Percentiles rank a stretch among this genome's conserved stretches.
These are phyloP conservation scores for Teunomyces atbi DNA, from an alignment of 805 yeast species.

Conservation along the genomic window DNA sequence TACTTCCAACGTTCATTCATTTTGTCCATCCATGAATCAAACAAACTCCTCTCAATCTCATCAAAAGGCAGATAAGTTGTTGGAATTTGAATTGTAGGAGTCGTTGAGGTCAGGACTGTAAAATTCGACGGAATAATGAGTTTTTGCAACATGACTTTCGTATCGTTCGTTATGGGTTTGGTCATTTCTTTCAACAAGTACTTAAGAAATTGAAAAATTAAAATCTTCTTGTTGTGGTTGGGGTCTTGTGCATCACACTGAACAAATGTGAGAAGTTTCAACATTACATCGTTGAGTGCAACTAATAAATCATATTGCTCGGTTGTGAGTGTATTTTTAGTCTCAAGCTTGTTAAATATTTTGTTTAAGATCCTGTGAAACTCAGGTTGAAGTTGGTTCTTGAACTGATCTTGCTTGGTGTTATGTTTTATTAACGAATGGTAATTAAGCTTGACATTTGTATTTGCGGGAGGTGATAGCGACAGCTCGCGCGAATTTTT, in stretches of 20 bases:
- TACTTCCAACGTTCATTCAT: slow-evolving; percentile 19
- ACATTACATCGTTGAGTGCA: slow-evolving; percentile 16
- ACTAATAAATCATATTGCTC: slow-evolving; percentile 30
- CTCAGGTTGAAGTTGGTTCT: slow-evolving; percentile 13
- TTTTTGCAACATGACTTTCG: slow-evolving; percentile 24
- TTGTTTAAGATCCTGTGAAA: slow-evolving; percentile 16
- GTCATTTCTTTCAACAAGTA: slow-evolving; percentile 37
- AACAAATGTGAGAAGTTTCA: slow-evolving; percentile 19
- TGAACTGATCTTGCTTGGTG: slow-evolving; percentile 11
- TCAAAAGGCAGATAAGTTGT: slow-evolving; percentile 21
- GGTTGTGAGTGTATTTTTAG: slow-evolving; percentile 28
- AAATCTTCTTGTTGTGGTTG: slow-evolving; percentile 20
- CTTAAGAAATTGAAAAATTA: slow-evolving; percentile 40
- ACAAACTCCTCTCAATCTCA: slow-evolving; percentile 40
- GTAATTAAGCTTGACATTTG: slow-evolving; percentile 3
- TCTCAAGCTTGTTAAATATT: slow-evolving; percentile 28
- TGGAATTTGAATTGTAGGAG: slow-evolving; percentile 1
- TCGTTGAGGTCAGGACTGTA: slow-evolving; percentile 2
- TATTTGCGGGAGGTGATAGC: slow-evolving; percentile 13
- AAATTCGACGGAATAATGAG: slow-evolving; percentile 35
- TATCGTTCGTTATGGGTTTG: slow-evolving; percentile 13
- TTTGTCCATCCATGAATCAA: slow-evolving; percentile 42
- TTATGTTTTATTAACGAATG: slow-evolving; percentile 7
- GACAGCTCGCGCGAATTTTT: slow-evolving; percentile 20
- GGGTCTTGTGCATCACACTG: slow-evolving; percentile 17